A percentile compares a stretch with the other conserved stretches of the same genome.
phyloP scores from a whole-genome alignment of 768 basidiomycete genomes.

The Hygrophorus pudorinus region DNA sequence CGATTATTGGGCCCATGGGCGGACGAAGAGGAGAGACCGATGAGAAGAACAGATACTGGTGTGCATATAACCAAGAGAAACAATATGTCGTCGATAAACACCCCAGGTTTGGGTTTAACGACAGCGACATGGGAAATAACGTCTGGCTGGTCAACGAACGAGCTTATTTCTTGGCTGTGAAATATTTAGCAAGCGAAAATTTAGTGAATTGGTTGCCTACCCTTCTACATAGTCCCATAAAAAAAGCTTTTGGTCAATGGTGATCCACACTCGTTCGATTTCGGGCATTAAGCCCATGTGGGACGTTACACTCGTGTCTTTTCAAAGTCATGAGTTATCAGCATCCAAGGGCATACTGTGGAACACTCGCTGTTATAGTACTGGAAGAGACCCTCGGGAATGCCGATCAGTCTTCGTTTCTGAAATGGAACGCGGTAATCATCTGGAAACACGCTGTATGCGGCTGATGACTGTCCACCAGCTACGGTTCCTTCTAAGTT shows the following conservation, averaged over 20 bases:
- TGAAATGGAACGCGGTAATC: conserved; percentile 74
- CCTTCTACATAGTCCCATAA: conserved; percentile 96
- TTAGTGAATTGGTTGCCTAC: conserved; percentile 34
- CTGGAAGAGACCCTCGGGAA: conserved; percentile 47
- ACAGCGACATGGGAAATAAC: conserved; percentile 84
- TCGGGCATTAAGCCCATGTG: conserved; percentile 90
- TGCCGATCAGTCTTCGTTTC: conserved; percentile 64
- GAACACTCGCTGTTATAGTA: neutral
- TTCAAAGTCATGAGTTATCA: conserved; percentile 4
- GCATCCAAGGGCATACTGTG: conserved; percentile 9
- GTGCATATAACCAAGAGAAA: conserved; percentile 87
- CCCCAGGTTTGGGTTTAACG: conserved; percentile 72
- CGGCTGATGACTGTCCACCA: conserved; percentile 58
- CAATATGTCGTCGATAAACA: conserved; percentile 91
- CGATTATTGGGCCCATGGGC: conserved; percentile 30
- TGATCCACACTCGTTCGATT: conserved; percentile 92
- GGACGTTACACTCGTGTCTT: conserved; percentile 60
- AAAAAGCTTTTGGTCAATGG: conserved; percentile 88
- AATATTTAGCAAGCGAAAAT: conserved; percentile 1
- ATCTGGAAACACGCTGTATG: conserved; percentile 69
- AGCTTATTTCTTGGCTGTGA: conserved; percentile 75
- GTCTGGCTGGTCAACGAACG: conserved; percentile 87
- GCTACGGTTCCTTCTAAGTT: conserved; percentile 26
- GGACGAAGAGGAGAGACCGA: conserved; percentile 62
- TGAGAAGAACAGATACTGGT: conserved; percentile 68